Base-by-base conservation (phyloP, 805 yeast species). In the Teunomyces gatunensis region DNA sequence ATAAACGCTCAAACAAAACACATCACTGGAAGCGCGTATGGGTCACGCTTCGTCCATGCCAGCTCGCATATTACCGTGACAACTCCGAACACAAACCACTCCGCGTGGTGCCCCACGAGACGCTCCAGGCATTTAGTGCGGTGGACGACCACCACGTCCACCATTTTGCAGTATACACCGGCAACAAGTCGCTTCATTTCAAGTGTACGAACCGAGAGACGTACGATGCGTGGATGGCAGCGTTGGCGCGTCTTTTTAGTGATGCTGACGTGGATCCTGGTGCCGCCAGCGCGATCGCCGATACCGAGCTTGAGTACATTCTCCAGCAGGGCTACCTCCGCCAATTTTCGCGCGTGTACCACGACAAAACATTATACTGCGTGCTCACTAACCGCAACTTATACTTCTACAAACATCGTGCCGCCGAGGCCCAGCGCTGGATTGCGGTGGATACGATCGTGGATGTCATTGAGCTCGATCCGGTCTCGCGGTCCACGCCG, bases 391-490 rank as follows among this genome's bases (percentile, higher is more conserved):
- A 69, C 52, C 62, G 59, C 23, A 59, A 63, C 21, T 47, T 79
- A 28, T 58, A 67, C 44, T 68, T 78, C 49, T 75, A 71, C 67
- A 76, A 74, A 54, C 51, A 57, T 23, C 50, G 49, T 5, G 48
- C 52, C 35, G 25, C 15, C 23, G 33, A 32, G 42, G 66, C 72
- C 2, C 47, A 58, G 49, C 71, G 74, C 51, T 50, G 60, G 46
- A 59, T 77, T 12, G 42, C 44, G 6, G 47, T 55, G 12, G 58
- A 58, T 4, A 69, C 73, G 21, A 53, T 78, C 12, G 55, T 72
- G 10, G 83, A 78, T 51, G 79, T 72, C 21, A 75, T 78, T 29
- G 83, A 79, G 52, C 55, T 78, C 25, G 83, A 79, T 47, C 75
- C 80, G 1, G 45, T 75, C 35, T 68, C 78, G 12, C 66, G 64